phyloP scores from a whole-genome alignment of 2,329 filamentous ascomycete genomes.

The Trichophyton rubrum region DNA sequence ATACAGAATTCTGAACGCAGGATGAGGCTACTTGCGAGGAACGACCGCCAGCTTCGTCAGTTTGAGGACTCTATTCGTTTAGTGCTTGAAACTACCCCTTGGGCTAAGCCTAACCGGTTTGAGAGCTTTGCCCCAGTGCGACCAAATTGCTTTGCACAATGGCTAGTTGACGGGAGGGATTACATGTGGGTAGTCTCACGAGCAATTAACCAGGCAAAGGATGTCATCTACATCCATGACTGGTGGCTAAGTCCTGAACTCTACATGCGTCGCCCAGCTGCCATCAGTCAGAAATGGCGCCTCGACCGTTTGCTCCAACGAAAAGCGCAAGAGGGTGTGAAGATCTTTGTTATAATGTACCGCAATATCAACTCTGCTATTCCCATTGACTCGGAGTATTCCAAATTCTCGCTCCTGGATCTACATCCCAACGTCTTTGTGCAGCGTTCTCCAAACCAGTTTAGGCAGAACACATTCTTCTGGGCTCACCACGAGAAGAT shows the following conservation, averaged over 20 bases:
- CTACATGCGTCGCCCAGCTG: conserved; percentile 69
- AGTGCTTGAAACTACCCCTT: conserved; percentile 72
- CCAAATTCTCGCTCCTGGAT: conserved; percentile 89
- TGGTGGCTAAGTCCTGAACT: conserved; percentile 93
- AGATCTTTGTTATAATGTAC: conserved; percentile 81
- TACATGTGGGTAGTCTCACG: conserved; percentile 92
- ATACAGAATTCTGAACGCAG: conserved; percentile 87
- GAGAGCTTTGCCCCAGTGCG: conserved; percentile 82
- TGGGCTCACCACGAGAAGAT: conserved; percentile 98
- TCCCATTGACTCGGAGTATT: conserved; percentile 96
- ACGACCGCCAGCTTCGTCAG: conserved; percentile 76
- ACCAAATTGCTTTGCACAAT: conserved; percentile 79
- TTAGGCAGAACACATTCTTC: conserved; percentile 98
- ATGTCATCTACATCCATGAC: conserved; percentile 90
- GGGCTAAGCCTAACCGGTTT: conserved; percentile 74
- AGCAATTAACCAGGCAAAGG: conserved; percentile 77
- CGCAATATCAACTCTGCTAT: conserved; percentile 94
- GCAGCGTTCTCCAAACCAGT: conserved; percentile 90
- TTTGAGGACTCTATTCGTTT: conserved; percentile 86
- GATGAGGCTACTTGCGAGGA: conserved; percentile 78
- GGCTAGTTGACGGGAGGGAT: conserved; percentile 91
- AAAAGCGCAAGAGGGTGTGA: conserved; percentile 80
- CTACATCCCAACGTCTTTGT: conserved; percentile 96
- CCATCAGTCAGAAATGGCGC: conserved; percentile 70
- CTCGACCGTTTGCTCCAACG: conserved; percentile 79